Percentiles rank a stretch among this genome's conserved stretches.
phyloP scores from a whole-genome alignment of 139 green algal species.

The Closterium sp. region DNA sequence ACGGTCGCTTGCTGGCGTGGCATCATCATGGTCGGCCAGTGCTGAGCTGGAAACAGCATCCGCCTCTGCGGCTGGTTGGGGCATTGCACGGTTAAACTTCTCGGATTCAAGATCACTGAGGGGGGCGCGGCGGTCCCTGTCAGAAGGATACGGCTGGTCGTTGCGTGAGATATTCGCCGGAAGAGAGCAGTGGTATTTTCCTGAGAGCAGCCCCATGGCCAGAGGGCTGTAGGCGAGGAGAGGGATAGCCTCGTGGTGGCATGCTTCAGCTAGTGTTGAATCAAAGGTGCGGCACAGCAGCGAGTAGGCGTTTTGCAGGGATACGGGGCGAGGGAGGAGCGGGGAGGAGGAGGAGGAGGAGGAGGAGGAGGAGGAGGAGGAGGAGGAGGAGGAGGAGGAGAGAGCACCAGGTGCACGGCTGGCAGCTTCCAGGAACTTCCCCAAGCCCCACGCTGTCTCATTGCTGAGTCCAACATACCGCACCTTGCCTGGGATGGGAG shows the following conservation, averaged over 20 bases:
- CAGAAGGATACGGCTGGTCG: no score
- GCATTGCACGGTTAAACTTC: no score
- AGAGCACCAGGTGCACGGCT: not conserved
- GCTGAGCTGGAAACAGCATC: no score
- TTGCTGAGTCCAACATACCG: constrained; percentile 78
- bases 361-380: not conserved
- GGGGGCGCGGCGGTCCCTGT: no score
- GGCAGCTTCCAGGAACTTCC: constrained; percentile 51
- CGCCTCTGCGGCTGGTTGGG: no score
- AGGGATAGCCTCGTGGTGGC: constrained; percentile 64
- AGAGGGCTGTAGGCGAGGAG: constrained; percentile 60
- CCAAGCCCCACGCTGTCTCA: constrained; percentile 76
- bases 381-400: constrained; percentile 9
- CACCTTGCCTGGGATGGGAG: constrained; percentile 69
- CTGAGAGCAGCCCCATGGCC: constrained; percentile 67
- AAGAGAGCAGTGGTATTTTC: constrained; percentile 76
- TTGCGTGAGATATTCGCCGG: no score
- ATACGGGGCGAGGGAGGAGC: constrained; percentile 53
- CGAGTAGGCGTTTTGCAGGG: constrained; percentile 80
- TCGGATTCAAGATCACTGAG: no score
- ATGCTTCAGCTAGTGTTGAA: constrained; percentile 65
- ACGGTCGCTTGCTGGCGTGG: no score
- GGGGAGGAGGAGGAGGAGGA: constrained; percentile 43
- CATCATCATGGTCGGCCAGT: no score
- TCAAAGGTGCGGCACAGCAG: constrained; percentile 64